Evolutionary conservation across 2,329 filamentous ascomycete species (phyloP), one percentile per base, ranked within the genome.

Genomic region (Dryadomyces quercus-mongolicae): DNA sequence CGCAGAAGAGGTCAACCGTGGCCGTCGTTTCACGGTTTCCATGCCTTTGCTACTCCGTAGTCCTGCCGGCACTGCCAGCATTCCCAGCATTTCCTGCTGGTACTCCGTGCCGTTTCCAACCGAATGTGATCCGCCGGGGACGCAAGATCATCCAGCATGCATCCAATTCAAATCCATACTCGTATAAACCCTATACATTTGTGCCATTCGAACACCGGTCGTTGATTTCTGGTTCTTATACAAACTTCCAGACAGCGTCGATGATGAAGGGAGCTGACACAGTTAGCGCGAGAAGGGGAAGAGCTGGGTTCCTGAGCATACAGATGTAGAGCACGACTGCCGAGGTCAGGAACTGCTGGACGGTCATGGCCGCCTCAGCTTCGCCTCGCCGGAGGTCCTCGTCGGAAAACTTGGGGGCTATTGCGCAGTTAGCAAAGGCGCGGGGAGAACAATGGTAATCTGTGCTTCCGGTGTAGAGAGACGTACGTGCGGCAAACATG

Each of bases 271-370:
- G 79, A 54, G 78, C 80, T 82, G 53, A 20, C 12, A 10, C 20
- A 9, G 49, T 50, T 36, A 50, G 49, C 49, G 7, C 15, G 15
- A 5, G 16, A 3, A n/a, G 38, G 38, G 15, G 4, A 42, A 42
- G 16, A 42, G 38, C 12, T 15, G 15, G 38, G 38, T 25, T 20
- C 6, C 22, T 66, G n/a, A n/a, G n/a, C 85, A 55, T 81, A 93
- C 88, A 88, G 57, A 93, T 71, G 67, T 92, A 92, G 50, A 93
- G 76, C 51, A 86, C 68, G 43, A 84, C 74, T 59, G 82, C 83
- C 16, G 81, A 81, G 43, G 80, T 76, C 54, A 84, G 66, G 58
- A 85, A 85, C 63, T 75, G 77, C 71, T 86, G 82, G 61, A 92
- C 73, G 51, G 83, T 85, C 61, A 76, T 74, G 63, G 72, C 73